A percentile compares a stretch with the other conserved stretches of the same genome.
Evolutionary conservation across 1,139 yeast genomes (phyloP).

Genomic region (Candida labiduridarum): DNA sequence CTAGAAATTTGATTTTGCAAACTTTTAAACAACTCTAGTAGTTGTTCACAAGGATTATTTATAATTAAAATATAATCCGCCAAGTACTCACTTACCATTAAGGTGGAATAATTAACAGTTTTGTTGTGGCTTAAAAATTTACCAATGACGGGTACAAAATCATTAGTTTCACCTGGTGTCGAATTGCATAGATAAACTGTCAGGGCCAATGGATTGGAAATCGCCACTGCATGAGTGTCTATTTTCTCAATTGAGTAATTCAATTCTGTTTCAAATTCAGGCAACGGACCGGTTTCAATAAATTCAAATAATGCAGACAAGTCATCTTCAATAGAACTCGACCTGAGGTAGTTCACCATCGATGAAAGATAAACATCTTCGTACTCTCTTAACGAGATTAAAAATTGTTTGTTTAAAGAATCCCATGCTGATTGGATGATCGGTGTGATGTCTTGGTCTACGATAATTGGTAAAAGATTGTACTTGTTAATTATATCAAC

Average conservation of each 20-base stretch:
- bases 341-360: constrained; percentile 20
- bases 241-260: constrained; percentile 18
- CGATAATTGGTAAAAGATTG: constrained; percentile 8
- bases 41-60: constrained; percentile 5
- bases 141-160: constrained; percentile 15
- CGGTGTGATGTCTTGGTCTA: constrained; percentile 8
- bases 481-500: constrained; percentile 12
- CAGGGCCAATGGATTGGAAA: constrained; percentile 49
- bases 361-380: constrained; percentile 14
- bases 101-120: constrained; percentile 13
- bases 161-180: constrained; percentile 9
- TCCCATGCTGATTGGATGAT: constrained; percentile 15
- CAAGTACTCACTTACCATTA: constrained; percentile 28
- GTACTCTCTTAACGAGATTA: constrained; percentile 6
- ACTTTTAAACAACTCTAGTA: constrained; percentile 4
- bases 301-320: constrained; percentile 19
- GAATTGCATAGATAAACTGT: constrained; percentile 37
- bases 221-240: constrained; percentile 27
- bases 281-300: constrained; percentile 17
- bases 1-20: neutral
- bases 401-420: constrained; percentile 10
- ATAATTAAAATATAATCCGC: constrained; percentile 27
- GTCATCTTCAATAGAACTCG: constrained; percentile 15
- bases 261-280: constrained; percentile 16
- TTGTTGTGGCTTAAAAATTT: constrained; percentile 15